Evolutionary conservation across 2,329 filamentous ascomycete species (phyloP).

Genomic region (Sphaceloma murrayae): DNA sequence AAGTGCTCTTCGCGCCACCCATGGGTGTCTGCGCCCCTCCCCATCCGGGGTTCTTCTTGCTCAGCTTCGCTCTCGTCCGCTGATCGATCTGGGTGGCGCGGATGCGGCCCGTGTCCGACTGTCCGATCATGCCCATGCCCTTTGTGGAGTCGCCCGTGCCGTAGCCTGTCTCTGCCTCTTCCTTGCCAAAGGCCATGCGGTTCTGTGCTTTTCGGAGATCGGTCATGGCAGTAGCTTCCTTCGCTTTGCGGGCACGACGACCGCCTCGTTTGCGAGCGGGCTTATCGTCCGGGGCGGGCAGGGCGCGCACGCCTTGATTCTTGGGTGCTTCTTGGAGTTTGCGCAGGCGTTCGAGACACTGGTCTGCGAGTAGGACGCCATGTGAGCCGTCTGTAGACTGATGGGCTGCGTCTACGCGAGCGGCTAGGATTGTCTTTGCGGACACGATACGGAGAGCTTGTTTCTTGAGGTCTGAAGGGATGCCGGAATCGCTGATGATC

Average conservation of each 20-base stretch:
- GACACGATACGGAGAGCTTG: conserved; percentile 93
- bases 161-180: conserved; percentile 88
- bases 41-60: conserved; percentile 94
- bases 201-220: conserved; percentile 94
- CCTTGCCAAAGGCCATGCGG: conserved; percentile 88
- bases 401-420: conserved; percentile 79
- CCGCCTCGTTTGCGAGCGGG: conserved; percentile 87
- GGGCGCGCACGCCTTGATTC: conserved; percentile 76
- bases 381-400: conserved; percentile 70
- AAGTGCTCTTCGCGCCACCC: conserved; percentile 64
- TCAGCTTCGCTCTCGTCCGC: conserved; percentile 83
- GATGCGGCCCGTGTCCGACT: conserved; percentile 77
- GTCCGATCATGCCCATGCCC: conserved; percentile 92
- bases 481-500: conserved; percentile 59
- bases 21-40: conserved; percentile 50
- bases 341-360: conserved; percentile 77
- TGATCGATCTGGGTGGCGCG: conserved; percentile 84
- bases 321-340: conserved; percentile 87
- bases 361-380: conserved; percentile 70
- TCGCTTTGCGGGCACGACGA: conserved; percentile 79
- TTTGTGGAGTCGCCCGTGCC: conserved; percentile 75
- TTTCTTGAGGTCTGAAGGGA: conserved; percentile 77
- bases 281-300: conserved; percentile 92
- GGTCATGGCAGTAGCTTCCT: conserved; percentile 95
- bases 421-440: conserved; percentile 87